Conservation (phyloP, 164 flowering plant species). For the Macadamia tetraphylla region DNA sequence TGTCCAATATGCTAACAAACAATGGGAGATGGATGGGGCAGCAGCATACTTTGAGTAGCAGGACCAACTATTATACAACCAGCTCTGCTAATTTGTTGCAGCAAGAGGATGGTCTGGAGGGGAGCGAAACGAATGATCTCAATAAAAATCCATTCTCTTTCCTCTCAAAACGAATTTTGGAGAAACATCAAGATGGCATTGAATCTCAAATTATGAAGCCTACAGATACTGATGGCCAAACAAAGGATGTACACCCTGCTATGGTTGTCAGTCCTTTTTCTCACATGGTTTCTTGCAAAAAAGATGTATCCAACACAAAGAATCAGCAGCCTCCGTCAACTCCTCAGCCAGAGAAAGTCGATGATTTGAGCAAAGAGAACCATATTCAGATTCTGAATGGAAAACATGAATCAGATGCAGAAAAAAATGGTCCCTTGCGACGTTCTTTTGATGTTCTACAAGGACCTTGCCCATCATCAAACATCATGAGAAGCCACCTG, state of each 20-base stretch:
- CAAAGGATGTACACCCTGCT: constrained; percentile 12
- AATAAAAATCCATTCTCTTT: constrained; percentile 12
- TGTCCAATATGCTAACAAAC: constrained; percentile 15
- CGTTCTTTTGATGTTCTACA: constrained; percentile 17
- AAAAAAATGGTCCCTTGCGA: constrained; percentile 16
- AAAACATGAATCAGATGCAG: constrained; percentile 16
- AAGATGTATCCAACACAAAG: constrained; percentile 12
- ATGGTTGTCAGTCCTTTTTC: constrained; percentile 12
- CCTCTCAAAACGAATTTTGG: constrained; percentile 14
- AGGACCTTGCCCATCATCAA: constrained; percentile 18
- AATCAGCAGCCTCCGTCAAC: constrained; percentile 18
- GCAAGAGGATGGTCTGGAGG: constrained; percentile 22
- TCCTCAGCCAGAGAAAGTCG: constrained; percentile 16
- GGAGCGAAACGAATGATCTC: constrained; percentile 13
- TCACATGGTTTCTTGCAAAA: constrained; percentile 11
- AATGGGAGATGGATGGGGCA: constrained; percentile 23
- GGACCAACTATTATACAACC: constrained; percentile 5
- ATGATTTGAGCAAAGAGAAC: constrained; percentile 17
- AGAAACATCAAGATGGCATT: constrained; percentile 18
- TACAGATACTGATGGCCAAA: constrained; percentile 11
- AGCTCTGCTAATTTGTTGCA: constrained; percentile 20
- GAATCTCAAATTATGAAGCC: constrained; percentile 19
- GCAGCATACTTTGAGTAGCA: constrained; percentile 17
- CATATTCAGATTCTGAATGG: constrained; percentile 13
- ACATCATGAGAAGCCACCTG: constrained; percentile 12